Evolutionary conservation across 805 yeast genomes (phyloP).

Genomic region (Metschnikowia baotianmanensis): DNA sequence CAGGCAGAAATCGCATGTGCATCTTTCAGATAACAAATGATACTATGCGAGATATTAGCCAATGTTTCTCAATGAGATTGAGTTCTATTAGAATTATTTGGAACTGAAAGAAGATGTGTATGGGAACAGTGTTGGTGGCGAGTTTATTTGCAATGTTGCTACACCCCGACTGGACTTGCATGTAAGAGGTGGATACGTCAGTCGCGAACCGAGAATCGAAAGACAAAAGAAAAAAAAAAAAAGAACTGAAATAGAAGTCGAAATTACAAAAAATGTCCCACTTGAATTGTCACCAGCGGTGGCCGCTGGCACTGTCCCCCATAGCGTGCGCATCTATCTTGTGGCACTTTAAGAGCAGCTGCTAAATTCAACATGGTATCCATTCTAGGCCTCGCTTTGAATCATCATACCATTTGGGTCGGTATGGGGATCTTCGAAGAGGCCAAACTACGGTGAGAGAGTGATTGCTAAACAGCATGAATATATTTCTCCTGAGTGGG

Average conservation of each 20-base stretch:
- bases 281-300: conserved; percentile 28
- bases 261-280: conserved; percentile 25
- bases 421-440: conserved; percentile 34
- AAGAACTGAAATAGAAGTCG: neutral
- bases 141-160: neutral
- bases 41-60: neutral
- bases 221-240: neutral
- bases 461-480: too few relatives aligned
- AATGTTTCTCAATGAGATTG: neutral
- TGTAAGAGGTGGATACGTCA: neutral
- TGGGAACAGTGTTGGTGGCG: too few relatives aligned
- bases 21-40: too few relatives aligned
- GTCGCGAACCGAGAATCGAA: neutral
- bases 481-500: too few relatives aligned
- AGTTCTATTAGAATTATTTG: neutral
- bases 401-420: conserved; percentile 30
- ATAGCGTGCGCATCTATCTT: conserved; percentile 19
- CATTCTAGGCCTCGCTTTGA: conserved; percentile 35
- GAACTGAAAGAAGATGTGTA: neutral
- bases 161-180: neutral
- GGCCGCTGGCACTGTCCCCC: conserved; percentile 25
- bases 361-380: conserved; percentile 22
- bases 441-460: conserved; percentile 17
- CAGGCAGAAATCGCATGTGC: neutral
- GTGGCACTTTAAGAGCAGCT: conserved; percentile 13